phyloP scores from a whole-genome alignment of 495 filamentous ascomycete species.

The Penicillium ucsense region DNA sequence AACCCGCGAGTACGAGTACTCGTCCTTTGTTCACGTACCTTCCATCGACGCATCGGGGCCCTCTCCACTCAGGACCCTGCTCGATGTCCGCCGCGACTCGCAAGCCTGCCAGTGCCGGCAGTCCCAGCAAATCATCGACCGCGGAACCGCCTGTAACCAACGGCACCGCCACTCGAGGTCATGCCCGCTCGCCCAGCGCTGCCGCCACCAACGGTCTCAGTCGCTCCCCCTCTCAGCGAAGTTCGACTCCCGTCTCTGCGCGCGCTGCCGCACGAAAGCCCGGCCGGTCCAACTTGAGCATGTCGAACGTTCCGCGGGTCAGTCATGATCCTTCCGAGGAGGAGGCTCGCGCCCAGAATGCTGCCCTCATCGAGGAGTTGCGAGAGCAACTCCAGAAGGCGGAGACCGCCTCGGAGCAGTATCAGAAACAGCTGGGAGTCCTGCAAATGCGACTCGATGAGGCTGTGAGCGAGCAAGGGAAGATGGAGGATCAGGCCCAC shows the following conservation, averaged over 20 bases:
- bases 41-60: constrained; percentile 8
- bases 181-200: constrained; percentile 33
- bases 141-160: constrained; percentile 25
- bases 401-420: constrained; percentile 68
- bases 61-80: constrained; percentile 8
- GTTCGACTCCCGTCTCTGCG: constrained; percentile 55
- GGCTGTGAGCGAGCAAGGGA: constrained; percentile 67
- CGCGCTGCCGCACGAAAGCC: constrained; percentile 56
- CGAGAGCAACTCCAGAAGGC: constrained; percentile 72
- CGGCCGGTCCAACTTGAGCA: constrained; percentile 48
- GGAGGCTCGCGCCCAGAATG: constrained; percentile 58
- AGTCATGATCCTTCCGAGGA: constrained; percentile 50
- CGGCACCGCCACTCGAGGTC: constrained; percentile 31
- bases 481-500: constrained; percentile 75
- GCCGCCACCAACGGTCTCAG: constrained; percentile 27
- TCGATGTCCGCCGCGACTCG: constrained; percentile 38
- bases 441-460: constrained; percentile 84
- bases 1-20: too few relatives aligned
- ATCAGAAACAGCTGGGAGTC: constrained; percentile 72
- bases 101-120: constrained; percentile 33
- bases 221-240: constrained; percentile 32
- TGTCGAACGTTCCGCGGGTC: constrained; percentile 45
- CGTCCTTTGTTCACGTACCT: constrained; percentile 6
- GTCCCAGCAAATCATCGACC: constrained; percentile 30
- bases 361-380: constrained; percentile 75